Conservation (phyloP, 768 basidiomycete species). For the Scleroderma bovista region DNA sequence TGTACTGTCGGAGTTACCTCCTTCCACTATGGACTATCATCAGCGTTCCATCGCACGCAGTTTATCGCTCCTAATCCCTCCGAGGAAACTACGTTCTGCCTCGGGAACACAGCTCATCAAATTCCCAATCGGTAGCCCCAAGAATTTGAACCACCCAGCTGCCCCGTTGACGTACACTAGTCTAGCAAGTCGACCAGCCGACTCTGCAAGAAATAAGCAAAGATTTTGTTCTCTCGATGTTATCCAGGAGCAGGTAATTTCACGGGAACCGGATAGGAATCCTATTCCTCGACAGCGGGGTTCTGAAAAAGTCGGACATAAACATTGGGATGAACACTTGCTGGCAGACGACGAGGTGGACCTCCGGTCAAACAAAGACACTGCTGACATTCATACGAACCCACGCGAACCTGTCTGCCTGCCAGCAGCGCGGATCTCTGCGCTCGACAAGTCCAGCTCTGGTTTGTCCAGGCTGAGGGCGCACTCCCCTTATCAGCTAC, state of each 20-base stretch:
- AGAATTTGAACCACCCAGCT: background rate
- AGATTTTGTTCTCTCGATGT: slow-evolving; percentile 12
- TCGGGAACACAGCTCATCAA: background rate
- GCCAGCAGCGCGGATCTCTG: slow-evolving; percentile 19
- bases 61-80: background rate
- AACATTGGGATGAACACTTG: background rate
- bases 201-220: background rate
- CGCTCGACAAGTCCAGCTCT: slow-evolving; percentile 28
- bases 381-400: slow-evolving; percentile 7
- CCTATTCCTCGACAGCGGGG: background rate
- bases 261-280: background rate
- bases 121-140: background rate
- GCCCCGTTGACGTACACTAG: background rate
- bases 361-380: background rate
- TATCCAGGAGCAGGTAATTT: background rate
- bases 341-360: background rate
- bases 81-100: background rate
- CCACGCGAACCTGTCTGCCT: slow-evolving; percentile 13
- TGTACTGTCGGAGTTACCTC: background rate
- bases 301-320: background rate
- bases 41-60: background rate
- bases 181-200: background rate
- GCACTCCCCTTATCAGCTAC: slow-evolving; percentile 21
- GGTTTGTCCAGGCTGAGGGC: slow-evolving; percentile 31
- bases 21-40: background rate